These are phyloP conservation scores for Santalum album DNA, from an alignment of 164 flowering plant genomes.

Conservation along the genomic window DNA sequence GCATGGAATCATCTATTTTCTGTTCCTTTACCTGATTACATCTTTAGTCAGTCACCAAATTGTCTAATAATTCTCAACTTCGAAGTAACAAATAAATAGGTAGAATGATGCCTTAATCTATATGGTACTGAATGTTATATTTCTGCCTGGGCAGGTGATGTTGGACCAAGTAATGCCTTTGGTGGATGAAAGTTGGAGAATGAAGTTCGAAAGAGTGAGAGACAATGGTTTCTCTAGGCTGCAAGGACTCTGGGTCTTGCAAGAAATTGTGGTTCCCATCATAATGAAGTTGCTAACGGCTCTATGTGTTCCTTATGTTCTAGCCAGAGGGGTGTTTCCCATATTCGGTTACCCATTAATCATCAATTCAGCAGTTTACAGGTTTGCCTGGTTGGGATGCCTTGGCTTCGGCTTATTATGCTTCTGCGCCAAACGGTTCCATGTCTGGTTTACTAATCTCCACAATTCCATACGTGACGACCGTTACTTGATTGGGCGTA, in stretches of 20 bases:
- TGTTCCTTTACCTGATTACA: no score
- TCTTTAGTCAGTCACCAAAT: no score
- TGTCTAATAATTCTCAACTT: no score
- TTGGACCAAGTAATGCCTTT: constrained; percentile 89
- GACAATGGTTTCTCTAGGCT: constrained; percentile 94
- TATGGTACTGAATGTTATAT: no score
- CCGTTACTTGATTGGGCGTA: constrained; percentile 81
- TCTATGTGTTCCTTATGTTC: constrained; percentile 86
- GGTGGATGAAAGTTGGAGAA: constrained; percentile 90
- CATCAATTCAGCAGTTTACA: constrained; percentile 88
- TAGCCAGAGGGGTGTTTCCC: constrained; percentile 89
- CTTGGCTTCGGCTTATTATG: constrained; percentile 54
- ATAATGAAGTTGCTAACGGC: constrained; percentile 87
- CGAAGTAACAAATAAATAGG: no score
- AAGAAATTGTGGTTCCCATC: constrained; percentile 83
- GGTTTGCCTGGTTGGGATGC: constrained; percentile 98
- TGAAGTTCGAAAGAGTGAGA: constrained; percentile 88
- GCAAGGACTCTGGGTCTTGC: constrained; percentile 81
- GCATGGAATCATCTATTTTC: no score
- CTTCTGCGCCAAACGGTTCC: constrained; percentile 89
- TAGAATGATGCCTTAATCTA: no score
- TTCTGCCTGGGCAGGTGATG: constrained; percentile 88
- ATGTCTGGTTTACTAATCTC: constrained; percentile 93
- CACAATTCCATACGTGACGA: constrained; percentile 97
- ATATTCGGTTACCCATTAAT: constrained; percentile 80